Evolutionary conservation across 1,139 yeast genomes (phyloP).

Genomic region (Candida pseudoviswanathii): DNA sequence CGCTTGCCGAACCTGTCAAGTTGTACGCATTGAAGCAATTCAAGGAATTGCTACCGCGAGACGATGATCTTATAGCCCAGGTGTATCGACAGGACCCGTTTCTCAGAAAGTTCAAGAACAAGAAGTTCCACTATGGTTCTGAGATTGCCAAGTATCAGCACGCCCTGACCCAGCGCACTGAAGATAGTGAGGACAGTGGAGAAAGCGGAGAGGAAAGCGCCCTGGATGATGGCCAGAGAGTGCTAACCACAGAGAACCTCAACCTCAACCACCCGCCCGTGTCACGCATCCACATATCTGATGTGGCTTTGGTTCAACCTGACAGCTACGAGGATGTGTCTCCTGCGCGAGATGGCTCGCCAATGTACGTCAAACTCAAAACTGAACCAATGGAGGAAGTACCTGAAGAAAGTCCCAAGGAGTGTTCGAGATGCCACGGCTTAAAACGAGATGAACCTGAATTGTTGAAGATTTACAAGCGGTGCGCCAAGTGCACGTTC

Average conservation of each 20-base stretch:
- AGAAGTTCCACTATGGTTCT: background rate
- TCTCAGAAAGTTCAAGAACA: background rate
- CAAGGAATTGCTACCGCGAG: background rate
- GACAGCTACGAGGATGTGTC: background rate
- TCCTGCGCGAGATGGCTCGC: background rate
- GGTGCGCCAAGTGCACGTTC: background rate
- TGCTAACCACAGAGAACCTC: background rate
- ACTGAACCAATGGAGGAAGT: background rate
- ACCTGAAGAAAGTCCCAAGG: background rate
- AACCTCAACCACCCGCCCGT: background rate
- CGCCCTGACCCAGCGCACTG: background rate
- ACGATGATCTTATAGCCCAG: background rate
- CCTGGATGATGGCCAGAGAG: background rate
- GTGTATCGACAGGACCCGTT: background rate
- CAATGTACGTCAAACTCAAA: background rate
- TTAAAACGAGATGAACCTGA: background rate
- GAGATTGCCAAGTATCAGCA: background rate
- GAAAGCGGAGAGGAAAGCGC: background rate
- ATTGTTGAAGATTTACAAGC: background rate
- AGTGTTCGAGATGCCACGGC: background rate
- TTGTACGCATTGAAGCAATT: constrained; percentile 1
- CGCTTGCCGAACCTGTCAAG: background rate
- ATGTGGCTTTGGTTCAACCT: background rate
- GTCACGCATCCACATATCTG: background rate
- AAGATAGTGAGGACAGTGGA: background rate